These are phyloP conservation scores for Linnemannia schmuckeri DNA, from an alignment of 192 early-diverging fungal species.

Conservation along the genomic window DNA sequence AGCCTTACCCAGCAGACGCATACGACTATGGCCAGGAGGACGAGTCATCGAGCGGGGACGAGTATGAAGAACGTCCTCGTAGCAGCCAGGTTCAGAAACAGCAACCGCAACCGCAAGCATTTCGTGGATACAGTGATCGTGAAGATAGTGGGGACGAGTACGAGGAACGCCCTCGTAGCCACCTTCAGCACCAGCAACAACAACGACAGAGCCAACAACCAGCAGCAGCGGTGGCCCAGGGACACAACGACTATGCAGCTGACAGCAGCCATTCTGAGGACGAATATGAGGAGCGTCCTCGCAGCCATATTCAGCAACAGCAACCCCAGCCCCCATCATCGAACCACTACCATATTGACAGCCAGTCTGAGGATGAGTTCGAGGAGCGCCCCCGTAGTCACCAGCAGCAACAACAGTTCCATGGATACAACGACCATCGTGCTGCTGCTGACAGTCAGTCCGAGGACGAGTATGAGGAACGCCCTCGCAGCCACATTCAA, in stretches of 20 bases:
- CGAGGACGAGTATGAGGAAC: neutral
- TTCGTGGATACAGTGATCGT: slow-evolving; percentile 5
- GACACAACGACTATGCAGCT: slow-evolving; percentile 1
- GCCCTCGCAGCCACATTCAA: slow-evolving; percentile 11
- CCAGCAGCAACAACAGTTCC: neutral
- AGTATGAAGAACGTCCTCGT: slow-evolving; percentile 23
- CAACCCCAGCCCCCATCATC: neutral
- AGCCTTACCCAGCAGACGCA: slow-evolving; percentile 34
- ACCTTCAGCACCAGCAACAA: neutral
- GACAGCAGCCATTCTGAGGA: slow-evolving; percentile 1
- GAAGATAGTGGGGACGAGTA: neutral
- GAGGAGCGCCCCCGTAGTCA: neutral
- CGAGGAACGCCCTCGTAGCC: neutral
- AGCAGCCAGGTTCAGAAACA: slow-evolving; percentile 4
- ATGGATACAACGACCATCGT: neutral
- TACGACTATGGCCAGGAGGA: slow-evolving; percentile 43
- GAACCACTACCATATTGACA: neutral
- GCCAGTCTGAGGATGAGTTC: neutral
- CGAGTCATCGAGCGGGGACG: slow-evolving; percentile 26
- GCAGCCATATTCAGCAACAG: neutral
- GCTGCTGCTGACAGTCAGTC: neutral
- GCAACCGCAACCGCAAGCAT: neutral
- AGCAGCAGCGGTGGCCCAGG: neutral
- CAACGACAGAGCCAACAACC: slow-evolving; percentile 4
- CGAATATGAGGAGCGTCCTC: neutral